Evolutionary conservation across 2,329 filamentous ascomycete genomes (phyloP).

Genomic region (Ophiostoma himal-ulmi): DNA sequence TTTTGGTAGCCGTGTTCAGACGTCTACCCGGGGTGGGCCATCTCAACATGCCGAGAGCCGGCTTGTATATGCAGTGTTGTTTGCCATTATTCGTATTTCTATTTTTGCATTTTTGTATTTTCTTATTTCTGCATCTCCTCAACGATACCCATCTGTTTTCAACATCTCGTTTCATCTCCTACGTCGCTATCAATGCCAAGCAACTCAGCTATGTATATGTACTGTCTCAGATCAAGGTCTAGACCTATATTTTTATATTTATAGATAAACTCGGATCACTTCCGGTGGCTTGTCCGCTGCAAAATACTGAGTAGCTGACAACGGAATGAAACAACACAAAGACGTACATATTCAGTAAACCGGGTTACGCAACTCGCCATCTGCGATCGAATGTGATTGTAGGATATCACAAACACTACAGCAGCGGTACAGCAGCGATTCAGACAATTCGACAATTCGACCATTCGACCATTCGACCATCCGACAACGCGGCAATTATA

Average conservation of each 20-base stretch:
- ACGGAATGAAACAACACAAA: constrained; percentile 8
- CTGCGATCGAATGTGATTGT: not conserved
- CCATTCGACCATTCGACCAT: too few relatives aligned
- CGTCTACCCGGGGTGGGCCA: not conserved
- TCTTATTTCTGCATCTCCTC: constrained; percentile 1
- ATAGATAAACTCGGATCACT: not conserved
- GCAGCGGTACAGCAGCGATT: not conserved
- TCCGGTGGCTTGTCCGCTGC: not conserved
- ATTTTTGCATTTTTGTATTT: not conserved
- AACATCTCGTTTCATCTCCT: not conserved
- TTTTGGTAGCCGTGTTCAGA: constrained; percentile 37
- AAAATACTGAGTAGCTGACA: constrained; percentile 3
- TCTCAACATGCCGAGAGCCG: constrained; percentile 10
- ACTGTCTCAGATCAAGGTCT: not conserved
- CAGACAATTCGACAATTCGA: too few relatives aligned
- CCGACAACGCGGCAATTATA: too few relatives aligned
- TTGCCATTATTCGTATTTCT: not conserved
- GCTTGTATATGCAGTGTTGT: not conserved
- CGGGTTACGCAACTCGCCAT: not conserved
- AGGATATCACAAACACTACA: constrained; percentile 9
- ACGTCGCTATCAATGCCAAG: not conserved
- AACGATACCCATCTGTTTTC: constrained; percentile 17
- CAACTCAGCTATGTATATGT: not conserved
- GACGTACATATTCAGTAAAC: not conserved
- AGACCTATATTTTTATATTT: not conserved